These are phyloP conservation scores for Fraxinus dipetala DNA, from an alignment of 305 asterid species.

Conservation along the genomic window DNA sequence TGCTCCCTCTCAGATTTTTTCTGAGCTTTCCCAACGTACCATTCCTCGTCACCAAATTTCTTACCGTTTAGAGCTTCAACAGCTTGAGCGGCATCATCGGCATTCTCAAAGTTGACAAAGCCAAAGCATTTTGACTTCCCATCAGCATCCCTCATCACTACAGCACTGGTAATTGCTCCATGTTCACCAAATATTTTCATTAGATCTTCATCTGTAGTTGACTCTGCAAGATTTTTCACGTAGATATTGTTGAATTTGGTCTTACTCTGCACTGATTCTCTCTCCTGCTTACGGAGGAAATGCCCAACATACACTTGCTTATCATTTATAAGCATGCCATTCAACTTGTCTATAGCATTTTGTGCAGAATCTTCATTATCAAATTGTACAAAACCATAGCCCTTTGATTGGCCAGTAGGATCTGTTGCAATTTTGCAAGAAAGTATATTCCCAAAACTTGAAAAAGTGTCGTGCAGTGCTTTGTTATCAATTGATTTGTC, in stretches of 20 bases:
- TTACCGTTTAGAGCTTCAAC: slow-evolving; percentile 36
- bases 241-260: slow-evolving; percentile 40
- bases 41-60: slow-evolving; percentile 32
- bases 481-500: slow-evolving; percentile 43
- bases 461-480: slow-evolving; percentile 38
- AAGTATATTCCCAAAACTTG: slow-evolving; percentile 37
- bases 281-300: slow-evolving; percentile 38
- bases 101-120: slow-evolving; percentile 42
- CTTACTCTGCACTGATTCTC: slow-evolving; percentile 22
- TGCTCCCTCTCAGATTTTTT: slow-evolving; percentile 42
- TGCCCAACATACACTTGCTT: slow-evolving; percentile 41
- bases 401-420: slow-evolving; percentile 30
- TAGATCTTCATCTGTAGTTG: slow-evolving; percentile 37
- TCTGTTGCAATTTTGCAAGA: slow-evolving; percentile 47
- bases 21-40: slow-evolving; percentile 44
- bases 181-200: slow-evolving; percentile 30
- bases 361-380: slow-evolving; percentile 41
- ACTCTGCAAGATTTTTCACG: slow-evolving; percentile 40
- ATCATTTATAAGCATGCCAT: slow-evolving; percentile 42
- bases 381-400: slow-evolving; percentile 47
- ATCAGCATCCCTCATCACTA: slow-evolving; percentile 42
- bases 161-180: slow-evolving; percentile 42
- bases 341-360: slow-evolving; percentile 37
- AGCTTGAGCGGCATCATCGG: slow-evolving; percentile 41
- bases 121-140: slow-evolving; percentile 44